Base-by-base conservation (phyloP, 2,329 filamentous ascomycete genomes). In the Cercospora citrullina region DNA sequence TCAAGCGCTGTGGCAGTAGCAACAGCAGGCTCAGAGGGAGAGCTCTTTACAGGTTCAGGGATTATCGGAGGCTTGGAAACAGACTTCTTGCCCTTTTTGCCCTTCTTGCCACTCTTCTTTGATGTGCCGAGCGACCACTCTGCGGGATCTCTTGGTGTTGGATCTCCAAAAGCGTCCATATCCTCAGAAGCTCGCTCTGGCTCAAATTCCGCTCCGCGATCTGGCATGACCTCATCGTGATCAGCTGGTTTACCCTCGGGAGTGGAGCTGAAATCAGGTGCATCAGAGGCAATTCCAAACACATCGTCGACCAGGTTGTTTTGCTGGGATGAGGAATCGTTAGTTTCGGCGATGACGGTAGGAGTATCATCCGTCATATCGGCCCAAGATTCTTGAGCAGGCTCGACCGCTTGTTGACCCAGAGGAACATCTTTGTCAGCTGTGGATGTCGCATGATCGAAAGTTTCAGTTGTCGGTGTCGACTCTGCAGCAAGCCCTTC, bases 31-130 rank as follows among this genome's bases (percentile, higher is more conserved):
- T 36, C 55, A 59, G 31, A n/a, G 33, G 30, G 9, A 21, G 53
- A 58, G 33, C 21, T 58, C 26, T 21, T 8, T 4, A 26, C 57
- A 33, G 66, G 16, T 28, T 65, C 66, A n/a, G 45, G 26, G n/a
- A 30, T 64, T 7, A 57, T 21, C 6, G 31, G 21, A 6, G 23
- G 23, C 14, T 64, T 64, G 3, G 39, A 57, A 33, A 45, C 39
- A 12, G 55, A 63, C 67, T 68, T 68, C 57, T 57, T 60, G 9
- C 60, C 65, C 39, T 68, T 68, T 55, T 70, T 70, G 2, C 65
- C 67, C 39, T 68, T 71, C 71, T 74, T 75, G 16, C 68, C 69
- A 58, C 66, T 66, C 65, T 71, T 72, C 66, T 71, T 71, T 42
- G 69, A 71, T 6, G 64, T 53, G 12, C 55, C 48, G 5, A 65